Evolutionary conservation across 1,284 basidiomycete genomes (phyloP).

Genomic region (Trichosporon sp.): DNA sequence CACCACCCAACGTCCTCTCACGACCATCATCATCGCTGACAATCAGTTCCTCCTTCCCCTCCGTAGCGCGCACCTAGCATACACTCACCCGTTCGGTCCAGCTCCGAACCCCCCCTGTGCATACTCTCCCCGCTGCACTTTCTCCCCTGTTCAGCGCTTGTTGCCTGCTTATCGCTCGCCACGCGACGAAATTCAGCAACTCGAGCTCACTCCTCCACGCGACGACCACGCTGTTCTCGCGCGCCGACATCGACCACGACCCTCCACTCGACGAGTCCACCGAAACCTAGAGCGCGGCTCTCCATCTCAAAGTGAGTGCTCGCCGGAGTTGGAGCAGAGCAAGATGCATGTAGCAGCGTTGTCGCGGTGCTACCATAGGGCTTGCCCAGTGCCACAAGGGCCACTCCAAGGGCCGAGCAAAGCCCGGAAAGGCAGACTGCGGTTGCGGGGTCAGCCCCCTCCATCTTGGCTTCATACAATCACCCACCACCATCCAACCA

Average conservation of each 20-base stretch:
- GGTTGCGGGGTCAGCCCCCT: not conserved
- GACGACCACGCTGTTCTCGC: conserved; percentile 34
- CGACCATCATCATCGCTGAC: not conserved
- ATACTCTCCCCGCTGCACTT: not conserved
- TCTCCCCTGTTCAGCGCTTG: not conserved
- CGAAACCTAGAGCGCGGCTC: conserved; percentile 10
- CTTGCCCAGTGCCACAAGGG: not conserved
- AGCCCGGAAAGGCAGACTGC: conserved; percentile 16
- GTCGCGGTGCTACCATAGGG: not conserved
- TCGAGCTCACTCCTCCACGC: conserved; percentile 27
- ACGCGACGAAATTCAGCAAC: conserved; percentile 13
- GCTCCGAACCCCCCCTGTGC: not conserved
- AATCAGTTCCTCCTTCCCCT: not conserved
- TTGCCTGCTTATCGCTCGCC: not conserved
- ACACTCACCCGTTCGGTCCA: conserved; percentile 7
- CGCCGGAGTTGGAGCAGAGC: not conserved
- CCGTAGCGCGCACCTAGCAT: conserved; percentile 7
- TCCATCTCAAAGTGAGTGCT: conserved; percentile 27
- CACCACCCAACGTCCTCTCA: conserved; percentile 12
- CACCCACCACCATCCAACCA: conserved; percentile 23
- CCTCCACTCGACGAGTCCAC: conserved; percentile 18
- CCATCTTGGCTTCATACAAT: conserved; percentile 19
- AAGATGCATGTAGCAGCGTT: conserved; percentile 23
- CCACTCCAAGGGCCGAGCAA: conserved; percentile 15
- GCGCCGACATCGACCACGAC: conserved; percentile 19